A percentile compares a stretch with the other conserved stretches of the same genome.
phyloP scores from a whole-genome alignment of 306 rosid species.

The Hylodesmum podocarpum region DNA sequence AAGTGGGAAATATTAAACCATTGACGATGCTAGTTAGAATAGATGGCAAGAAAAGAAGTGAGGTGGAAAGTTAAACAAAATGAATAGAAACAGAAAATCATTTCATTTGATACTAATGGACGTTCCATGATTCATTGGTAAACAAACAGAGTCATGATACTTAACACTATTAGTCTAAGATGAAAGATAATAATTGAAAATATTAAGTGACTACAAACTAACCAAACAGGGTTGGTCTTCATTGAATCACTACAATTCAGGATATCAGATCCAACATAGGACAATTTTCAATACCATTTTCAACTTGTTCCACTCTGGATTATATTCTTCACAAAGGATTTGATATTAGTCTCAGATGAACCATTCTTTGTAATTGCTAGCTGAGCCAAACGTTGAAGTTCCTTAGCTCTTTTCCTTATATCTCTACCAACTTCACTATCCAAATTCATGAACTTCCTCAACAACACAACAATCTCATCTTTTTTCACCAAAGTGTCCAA shows the following conservation, averaged over 20 bases:
- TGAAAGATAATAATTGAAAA: background rate
- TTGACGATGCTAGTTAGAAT: background rate
- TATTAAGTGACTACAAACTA: background rate
- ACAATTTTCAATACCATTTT: background rate
- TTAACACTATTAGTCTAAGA: background rate
- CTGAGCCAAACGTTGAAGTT: slow-evolving; percentile 32
- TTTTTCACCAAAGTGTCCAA: slow-evolving; percentile 37
- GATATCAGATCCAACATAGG: background rate
- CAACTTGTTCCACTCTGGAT: background rate
- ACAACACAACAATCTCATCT: slow-evolving; percentile 33
- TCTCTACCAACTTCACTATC: slow-evolving; percentile 37
- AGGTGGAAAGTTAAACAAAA: background rate
- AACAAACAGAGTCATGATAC: too few relatives aligned
- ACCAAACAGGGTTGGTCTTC: background rate
- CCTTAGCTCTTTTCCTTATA: slow-evolving; percentile 37
- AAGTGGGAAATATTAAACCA: background rate
- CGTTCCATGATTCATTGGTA: too few relatives aligned
- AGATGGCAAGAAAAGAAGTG: too few relatives aligned
- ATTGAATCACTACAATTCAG: background rate
- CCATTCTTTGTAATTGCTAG: slow-evolving; percentile 40
- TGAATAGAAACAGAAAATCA: background rate
- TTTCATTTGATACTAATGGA: background rate
- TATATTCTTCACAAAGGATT: slow-evolving; percentile 36
- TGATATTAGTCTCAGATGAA: slow-evolving; percentile 37
- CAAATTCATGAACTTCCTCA: slow-evolving; percentile 46